Conservation (phyloP, 2,329 filamentous ascomycete species). For the Epichloe coenophiala region DNA sequence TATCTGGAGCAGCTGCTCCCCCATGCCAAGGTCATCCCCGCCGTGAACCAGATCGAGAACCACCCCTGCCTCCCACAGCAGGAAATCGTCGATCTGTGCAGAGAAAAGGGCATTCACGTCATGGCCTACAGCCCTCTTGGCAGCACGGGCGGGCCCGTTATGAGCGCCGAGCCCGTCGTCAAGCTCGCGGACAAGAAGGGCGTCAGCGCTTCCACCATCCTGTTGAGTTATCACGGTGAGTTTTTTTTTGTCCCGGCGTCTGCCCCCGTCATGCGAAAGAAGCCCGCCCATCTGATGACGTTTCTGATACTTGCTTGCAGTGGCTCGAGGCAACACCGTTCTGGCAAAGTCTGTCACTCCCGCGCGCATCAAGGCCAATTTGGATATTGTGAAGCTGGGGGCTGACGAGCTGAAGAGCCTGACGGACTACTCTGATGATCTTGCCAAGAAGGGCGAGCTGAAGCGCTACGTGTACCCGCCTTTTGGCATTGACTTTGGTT, state of each 20-base stretch:
- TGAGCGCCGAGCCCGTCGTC: conserved; percentile 48
- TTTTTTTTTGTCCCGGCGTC: conserved; percentile 27
- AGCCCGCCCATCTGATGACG: too few relatives aligned
- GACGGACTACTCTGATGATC: conserved; percentile 37
- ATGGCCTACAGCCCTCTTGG: conserved; percentile 60
- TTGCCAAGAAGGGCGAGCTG: conserved; percentile 36
- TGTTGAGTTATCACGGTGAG: conserved; percentile 62
- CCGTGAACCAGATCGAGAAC: conserved; percentile 63
- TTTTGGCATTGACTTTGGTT: conserved; percentile 56
- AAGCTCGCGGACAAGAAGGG: conserved; percentile 52
- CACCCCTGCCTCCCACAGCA: conserved; percentile 59
- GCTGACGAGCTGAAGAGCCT: conserved; percentile 48
- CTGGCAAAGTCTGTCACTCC: conserved; percentile 61
- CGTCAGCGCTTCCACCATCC: conserved; percentile 45
- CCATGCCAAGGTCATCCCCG: conserved; percentile 40
- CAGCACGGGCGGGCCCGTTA: conserved; percentile 49
- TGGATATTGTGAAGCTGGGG: conserved; percentile 51
- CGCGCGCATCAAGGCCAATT: conserved; percentile 56
- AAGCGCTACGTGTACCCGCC: conserved; percentile 55
- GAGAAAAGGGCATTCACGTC: conserved; percentile 53
- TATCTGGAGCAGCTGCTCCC: conserved; percentile 42
- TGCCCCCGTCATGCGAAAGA: too few relatives aligned
- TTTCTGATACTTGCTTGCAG: conserved; percentile 22
- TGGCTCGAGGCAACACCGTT: conserved; percentile 55
- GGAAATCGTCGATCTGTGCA: conserved; percentile 57